Conservation (phyloP, 139 green algal species). For the Chlorella ohadii region DNA sequence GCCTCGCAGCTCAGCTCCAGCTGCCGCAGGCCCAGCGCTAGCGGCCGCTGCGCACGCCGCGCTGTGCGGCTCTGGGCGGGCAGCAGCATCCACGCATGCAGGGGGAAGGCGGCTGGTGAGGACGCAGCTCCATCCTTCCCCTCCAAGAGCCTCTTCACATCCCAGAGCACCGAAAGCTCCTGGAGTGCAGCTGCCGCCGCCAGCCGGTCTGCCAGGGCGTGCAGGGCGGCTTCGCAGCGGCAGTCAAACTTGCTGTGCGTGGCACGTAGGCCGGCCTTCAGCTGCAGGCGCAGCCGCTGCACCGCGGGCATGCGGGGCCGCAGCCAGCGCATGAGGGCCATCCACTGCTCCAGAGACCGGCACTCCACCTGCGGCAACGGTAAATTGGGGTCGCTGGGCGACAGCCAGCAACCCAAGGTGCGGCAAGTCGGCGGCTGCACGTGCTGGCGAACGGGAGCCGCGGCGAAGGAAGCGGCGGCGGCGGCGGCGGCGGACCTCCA, state of each 20-base stretch:
- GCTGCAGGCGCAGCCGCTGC: neutral
- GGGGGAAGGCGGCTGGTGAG: neutral
- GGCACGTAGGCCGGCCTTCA: neutral
- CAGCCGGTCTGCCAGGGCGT: neutral
- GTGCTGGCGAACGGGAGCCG: neutral
- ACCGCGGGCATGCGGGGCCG: neutral
- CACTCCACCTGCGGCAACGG: neutral
- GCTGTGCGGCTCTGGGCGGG: neutral
- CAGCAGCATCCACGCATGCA: neutral
- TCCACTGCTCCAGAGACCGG: neutral
- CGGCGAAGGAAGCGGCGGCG: neutral
- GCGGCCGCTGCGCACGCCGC: neutral
- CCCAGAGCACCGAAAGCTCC: neutral
- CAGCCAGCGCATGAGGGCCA: neutral
- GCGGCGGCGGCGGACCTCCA: neutral
- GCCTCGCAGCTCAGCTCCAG: slow-evolving; percentile 2
- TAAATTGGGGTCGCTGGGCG: no score
- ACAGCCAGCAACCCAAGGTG: no score
- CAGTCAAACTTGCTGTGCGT: neutral
- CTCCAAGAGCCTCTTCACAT: no score
- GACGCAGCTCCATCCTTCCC: neutral
- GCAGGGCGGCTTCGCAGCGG: neutral
- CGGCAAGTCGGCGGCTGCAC: no score
- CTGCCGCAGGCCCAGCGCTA: neutral
- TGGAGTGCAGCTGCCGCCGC: neutral